Evolutionary conservation across 1,139 yeast species (phyloP), one percentile per base, ranked within the genome.

Genomic region (Debaryomyces fabryi): DNA sequence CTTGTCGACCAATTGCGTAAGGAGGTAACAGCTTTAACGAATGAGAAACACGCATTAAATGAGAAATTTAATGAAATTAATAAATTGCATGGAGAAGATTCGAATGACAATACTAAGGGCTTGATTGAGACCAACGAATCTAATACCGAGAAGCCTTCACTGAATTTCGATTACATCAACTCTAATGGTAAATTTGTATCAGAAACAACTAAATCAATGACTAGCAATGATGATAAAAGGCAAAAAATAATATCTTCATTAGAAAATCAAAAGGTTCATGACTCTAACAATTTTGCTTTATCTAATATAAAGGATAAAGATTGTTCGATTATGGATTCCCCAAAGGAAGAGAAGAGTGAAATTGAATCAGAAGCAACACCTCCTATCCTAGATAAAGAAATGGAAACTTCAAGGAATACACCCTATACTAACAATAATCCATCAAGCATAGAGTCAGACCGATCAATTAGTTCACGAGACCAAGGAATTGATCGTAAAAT

Each of bases 341-440:
- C 50, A 50, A 57, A 15, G n/a, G 29, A 40, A 29, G 12, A 10
- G 13, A 27, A 27, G 30, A 27, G 12, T 9, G 36, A 29, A 18
- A 16, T 15, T 9, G 18, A 29, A 6, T n/a, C 29, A 4, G 30
- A 32, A 46, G 49, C 59, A 33, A 62, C 67, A 0, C 66, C 67
- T 2, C 66, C 67, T 2, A 52, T 58, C 15, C 58, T 64, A 6
- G 65, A 62, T 42, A 48, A 49, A 10, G 63, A 60, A 33, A 15
- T 30, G 30, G 43, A 40, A 5, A 12, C 18, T 1, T 18, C 43
- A n/a, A 32, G 20, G 13, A 12, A 29, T 12, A 18, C 13, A 18
- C 20, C 3, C 9, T 10, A 29, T 21, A 13, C 15, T 30, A n/a
- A 9, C 4, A 18, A 29, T n/a, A 30, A 15, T 10, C 4, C 12